A percentile compares a stretch with the other conserved stretches of the same genome.
These are phyloP conservation scores for Aschersonia sp. DNA, from an alignment of 2,329 filamentous ascomycete genomes.

Conservation along the genomic window DNA sequence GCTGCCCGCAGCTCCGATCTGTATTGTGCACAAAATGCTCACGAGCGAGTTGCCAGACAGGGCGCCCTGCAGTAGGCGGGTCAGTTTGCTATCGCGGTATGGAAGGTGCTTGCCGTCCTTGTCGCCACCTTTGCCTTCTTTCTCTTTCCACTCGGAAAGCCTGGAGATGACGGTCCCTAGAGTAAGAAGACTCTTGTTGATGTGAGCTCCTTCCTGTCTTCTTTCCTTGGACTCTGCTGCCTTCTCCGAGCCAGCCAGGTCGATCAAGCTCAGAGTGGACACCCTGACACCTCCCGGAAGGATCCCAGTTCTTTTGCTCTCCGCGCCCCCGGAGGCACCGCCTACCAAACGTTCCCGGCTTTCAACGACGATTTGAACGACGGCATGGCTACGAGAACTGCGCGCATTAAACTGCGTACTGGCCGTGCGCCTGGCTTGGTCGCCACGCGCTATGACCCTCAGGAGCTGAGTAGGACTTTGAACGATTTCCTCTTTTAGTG, in stretches of 20 bases:
- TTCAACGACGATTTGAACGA: conserved; percentile 97
- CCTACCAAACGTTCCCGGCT: conserved; percentile 73
- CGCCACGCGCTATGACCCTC: conserved; percentile 86
- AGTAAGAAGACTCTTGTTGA: conserved; percentile 95
- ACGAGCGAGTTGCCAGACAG: conserved; percentile 88
- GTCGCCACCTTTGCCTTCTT: conserved; percentile 55
- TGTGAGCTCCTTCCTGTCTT: conserved; percentile 87
- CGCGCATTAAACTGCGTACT: conserved; percentile 95
- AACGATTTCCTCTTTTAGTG: conserved; percentile 95
- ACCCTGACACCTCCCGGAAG: conserved; percentile 83
- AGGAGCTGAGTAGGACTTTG: conserved; percentile 93
- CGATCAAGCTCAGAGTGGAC: conserved; percentile 87
- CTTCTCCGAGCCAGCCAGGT: conserved; percentile 90
- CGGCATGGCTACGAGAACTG: conserved; percentile 94
- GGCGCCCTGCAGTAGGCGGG: conserved; percentile 79
- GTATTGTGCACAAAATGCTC: conserved; percentile 94
- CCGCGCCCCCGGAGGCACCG: conserved; percentile 20
- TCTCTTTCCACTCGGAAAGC: conserved; percentile 81
- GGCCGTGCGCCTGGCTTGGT: conserved; percentile 76
- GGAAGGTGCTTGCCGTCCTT: conserved; percentile 87
- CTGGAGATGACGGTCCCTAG: conserved; percentile 89
- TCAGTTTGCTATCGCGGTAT: conserved; percentile 95
- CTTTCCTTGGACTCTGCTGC: conserved; percentile 92
- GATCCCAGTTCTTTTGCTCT: conserved; percentile 53
- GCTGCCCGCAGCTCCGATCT: conserved; percentile 66